Evolutionary conservation across 345 rosid species (phyloP).

Genomic region (Turritis glabra): DNA sequence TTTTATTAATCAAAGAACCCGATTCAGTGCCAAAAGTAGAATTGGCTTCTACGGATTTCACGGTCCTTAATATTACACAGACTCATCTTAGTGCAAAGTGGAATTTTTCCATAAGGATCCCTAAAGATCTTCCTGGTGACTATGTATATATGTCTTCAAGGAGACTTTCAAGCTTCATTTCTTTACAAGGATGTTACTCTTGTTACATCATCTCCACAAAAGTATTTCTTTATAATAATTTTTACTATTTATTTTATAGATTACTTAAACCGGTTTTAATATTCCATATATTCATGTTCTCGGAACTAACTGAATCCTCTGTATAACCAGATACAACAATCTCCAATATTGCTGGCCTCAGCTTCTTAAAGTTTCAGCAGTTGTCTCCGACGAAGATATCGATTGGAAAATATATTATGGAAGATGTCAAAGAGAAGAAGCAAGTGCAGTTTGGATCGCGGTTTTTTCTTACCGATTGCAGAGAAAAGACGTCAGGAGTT

Average conservation of each 20-base stretch:
- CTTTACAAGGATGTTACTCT: slow-evolving; percentile 22
- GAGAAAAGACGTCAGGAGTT: background rate
- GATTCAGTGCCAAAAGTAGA: background rate
- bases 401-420: background rate
- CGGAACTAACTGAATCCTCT: background rate
- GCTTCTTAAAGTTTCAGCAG: background rate
- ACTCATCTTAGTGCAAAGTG: too few relatives aligned
- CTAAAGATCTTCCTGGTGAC: background rate
- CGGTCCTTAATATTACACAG: too few relatives aligned
- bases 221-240: background rate
- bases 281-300: background rate
- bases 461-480: slow-evolving; percentile 7
- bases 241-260: background rate
- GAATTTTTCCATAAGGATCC: slow-evolving; percentile 1
- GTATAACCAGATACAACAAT: background rate
- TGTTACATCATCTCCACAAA: slow-evolving; percentile 3
- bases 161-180: slow-evolving; percentile 17
- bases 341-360: background rate
- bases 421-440: slow-evolving; percentile 20
- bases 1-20: too few relatives aligned
- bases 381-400: background rate
- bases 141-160: slow-evolving; percentile 21
- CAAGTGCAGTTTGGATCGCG: background rate
- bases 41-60: slow-evolving; percentile 4
- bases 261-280: background rate